Evolutionary conservation across 2,329 filamentous ascomycete species (phyloP), one percentile per base, ranked within the genome.

Genomic region (Berkeleyomyces rouxiae): DNA sequence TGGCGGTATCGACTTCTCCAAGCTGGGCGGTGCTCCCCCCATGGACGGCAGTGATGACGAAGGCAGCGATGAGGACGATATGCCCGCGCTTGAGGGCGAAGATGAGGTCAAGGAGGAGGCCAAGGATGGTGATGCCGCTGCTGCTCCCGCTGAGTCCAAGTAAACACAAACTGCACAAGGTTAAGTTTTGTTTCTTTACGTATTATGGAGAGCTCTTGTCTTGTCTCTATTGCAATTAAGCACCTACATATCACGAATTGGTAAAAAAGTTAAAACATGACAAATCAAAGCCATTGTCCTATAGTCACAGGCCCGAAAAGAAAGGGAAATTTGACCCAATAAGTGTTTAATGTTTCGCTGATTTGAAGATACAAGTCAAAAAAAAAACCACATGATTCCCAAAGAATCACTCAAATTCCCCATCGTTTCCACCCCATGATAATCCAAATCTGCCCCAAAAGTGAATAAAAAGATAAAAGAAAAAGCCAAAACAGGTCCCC

Each of bases 1-100:
- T 67, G 84, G 87, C 70, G 88, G 88, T 70, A 93, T 96, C 72
- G 90, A 95, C 76, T 95, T 95, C 83, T 93, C 88, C 70, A 95
- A 95, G 80, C 85, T 95, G 66, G 86, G 85, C 67, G 75, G 72
- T 57, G 76, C 53, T 3, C 66, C 66, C 40, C 64, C 47, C 37
- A 65, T 79, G 36, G 76, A 72, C 2, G 74, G 74, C 0, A 75
- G 75, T 5, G 77, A 77, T 4, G 78, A 79, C 31, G 77, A 79
- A 1, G 81, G 80, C 9, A 81, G 81, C 2, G 83, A 85, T 1
- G 82, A 84, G 44, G 86, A 89, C 61, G 87, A 90, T 3, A 90
- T 95, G 84, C 90, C 90, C 64, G 83, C 82, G 68, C 83, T 95
- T 59, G 86, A 88, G 73, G 84, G 79, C 37, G 83, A 84, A 65